These are phyloP conservation scores for Saxophila tyrrhenica DNA, from an alignment of 495 filamentous ascomycete species.

Conservation along the genomic window DNA sequence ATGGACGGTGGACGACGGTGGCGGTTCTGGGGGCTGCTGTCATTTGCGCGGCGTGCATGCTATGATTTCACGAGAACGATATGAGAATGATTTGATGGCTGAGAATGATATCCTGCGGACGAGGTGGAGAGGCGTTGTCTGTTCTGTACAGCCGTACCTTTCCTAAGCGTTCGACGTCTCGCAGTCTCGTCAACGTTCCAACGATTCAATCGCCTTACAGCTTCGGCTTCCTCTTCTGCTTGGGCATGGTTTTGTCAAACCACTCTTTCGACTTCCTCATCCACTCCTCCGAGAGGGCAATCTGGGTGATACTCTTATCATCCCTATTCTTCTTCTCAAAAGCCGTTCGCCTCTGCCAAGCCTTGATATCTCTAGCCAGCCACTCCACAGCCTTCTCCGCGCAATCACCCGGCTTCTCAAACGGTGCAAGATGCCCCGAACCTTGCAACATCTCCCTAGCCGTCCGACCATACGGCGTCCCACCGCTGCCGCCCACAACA, in stretches of 20 bases:
- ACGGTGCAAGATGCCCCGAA: constrained; percentile 66
- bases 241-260: neutral
- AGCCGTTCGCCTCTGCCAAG: constrained; percentile 2
- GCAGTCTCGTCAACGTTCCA: too few species aligned
- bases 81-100: neutral
- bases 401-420: constrained; percentile 19
- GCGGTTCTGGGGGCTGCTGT: neutral
- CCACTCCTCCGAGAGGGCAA: constrained; percentile 14
- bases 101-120: neutral
- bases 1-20: neutral
- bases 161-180: too few species aligned
- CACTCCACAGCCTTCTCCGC: constrained; percentile 23
- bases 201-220: neutral
- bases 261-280: constrained; percentile 1
- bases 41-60: neutral
- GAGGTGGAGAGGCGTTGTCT: neutral
- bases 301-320: constrained; percentile 12
- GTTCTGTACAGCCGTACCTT: too few species aligned
- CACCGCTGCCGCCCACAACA: constrained; percentile 57
- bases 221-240: neutral
- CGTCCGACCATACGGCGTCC: constrained; percentile 49
- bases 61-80: neutral
- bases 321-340: constrained; percentile 8
- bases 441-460: constrained; percentile 51
- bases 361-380: constrained; percentile 7